phyloP scores from a whole-genome alignment of 2,329 filamentous ascomycete genomes.

The Orbilia quercus region DNA sequence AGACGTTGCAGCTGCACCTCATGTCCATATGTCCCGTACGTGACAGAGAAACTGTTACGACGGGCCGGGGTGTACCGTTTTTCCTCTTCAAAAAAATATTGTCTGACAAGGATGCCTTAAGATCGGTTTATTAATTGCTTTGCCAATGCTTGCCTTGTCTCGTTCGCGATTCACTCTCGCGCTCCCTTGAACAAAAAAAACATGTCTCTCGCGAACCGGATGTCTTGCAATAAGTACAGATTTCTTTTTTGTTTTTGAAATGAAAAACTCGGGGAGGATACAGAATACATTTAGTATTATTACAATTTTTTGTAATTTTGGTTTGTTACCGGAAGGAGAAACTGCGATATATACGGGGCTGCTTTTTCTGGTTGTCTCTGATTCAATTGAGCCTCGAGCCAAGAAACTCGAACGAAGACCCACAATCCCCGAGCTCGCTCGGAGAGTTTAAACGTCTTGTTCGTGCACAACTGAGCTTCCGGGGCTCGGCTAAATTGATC shows the following conservation, averaged over 20 bases:
- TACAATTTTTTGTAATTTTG: not conserved
- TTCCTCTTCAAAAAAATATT: constrained; percentile 6
- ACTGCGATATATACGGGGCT: constrained; percentile 26
- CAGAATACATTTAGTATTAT: too few relatives aligned
- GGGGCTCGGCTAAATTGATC: constrained; percentile 54
- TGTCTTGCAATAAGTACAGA: not conserved
- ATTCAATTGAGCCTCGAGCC: constrained; percentile 35
- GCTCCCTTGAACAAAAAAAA: too few relatives aligned
- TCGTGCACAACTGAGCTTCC: constrained; percentile 44
- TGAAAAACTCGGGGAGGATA: too few relatives aligned
- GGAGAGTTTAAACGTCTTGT: constrained; percentile 48
- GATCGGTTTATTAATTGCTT: constrained; percentile 42
- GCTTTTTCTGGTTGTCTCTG: constrained; percentile 26
- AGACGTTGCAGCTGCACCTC: too few relatives aligned
- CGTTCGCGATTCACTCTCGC: too few relatives aligned
- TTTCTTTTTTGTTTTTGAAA: not conserved
- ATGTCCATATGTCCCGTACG: too few relatives aligned
- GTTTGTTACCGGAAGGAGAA: constrained; percentile 28
- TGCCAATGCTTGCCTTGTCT: too few relatives aligned
- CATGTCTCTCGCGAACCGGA: constrained; percentile 30
- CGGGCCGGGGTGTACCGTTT: constrained; percentile 26
- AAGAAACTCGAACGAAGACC: constrained; percentile 28
- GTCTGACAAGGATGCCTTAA: constrained; percentile 42
- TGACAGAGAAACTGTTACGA: constrained; percentile 5
- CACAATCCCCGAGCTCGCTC: constrained; percentile 48